phyloP scores from a whole-genome alignment of 2,329 filamentous ascomycete genomes.

The Xylariaceae sp. region DNA sequence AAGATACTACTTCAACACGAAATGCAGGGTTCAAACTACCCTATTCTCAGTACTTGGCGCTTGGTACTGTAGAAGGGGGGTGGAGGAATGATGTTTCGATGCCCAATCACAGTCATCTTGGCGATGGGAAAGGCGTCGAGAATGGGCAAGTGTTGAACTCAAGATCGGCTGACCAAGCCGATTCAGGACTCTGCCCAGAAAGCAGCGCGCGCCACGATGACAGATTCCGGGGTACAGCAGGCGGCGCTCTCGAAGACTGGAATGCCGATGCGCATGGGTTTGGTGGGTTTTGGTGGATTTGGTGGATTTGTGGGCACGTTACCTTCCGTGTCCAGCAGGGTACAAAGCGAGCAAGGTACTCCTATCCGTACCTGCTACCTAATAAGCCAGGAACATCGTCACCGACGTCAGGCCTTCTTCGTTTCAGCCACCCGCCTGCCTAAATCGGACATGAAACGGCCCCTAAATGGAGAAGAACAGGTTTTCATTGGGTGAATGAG shows the following conservation, averaged over 20 bases:
- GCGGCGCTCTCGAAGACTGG: conserved; percentile 3
- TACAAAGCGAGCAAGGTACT: too few relatives aligned
- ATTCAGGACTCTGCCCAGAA: conserved; percentile 5
- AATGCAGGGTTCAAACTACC: conserved; percentile 8
- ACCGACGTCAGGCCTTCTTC: conserved; percentile 14
- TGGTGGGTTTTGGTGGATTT: background rate
- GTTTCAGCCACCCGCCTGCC: conserved; percentile 28
- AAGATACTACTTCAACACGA: conserved; percentile 9
- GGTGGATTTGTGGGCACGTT: too few relatives aligned
- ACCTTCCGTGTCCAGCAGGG: too few relatives aligned
- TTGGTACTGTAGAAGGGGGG: too few relatives aligned
- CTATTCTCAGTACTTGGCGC: background rate
- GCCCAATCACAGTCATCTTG: conserved; percentile 11
- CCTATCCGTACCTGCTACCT: too few relatives aligned
- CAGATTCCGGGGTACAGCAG: conserved; percentile 6
- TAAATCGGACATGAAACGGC: conserved; percentile 21
- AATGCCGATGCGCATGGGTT: conserved; percentile 1
- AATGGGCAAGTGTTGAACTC: too few relatives aligned
- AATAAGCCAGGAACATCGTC: background rate
- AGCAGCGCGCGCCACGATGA: background rate
- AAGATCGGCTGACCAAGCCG: background rate
- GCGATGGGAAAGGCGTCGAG: too few relatives aligned
- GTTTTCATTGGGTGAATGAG: conserved; percentile 20
- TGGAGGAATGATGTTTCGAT: too few relatives aligned
- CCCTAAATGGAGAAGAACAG: background rate